Conservation (phyloP, 257 asterid genomes). For the Jaltomata sinuosa region DNA sequence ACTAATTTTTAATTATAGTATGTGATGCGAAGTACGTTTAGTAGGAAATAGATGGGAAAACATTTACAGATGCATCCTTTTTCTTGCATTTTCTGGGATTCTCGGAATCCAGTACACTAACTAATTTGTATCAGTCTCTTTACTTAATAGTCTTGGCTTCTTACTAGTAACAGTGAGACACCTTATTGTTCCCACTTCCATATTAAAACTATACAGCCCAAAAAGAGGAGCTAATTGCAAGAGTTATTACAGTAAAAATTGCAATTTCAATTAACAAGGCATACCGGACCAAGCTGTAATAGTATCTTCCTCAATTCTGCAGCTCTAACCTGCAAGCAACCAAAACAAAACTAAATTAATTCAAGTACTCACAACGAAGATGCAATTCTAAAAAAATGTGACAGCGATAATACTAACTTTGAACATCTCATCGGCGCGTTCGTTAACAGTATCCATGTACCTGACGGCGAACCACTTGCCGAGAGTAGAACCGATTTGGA, state of each 20-base stretch:
- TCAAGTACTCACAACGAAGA: neutral
- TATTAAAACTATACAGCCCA: neutral
- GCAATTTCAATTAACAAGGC: neutral
- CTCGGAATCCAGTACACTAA: neutral
- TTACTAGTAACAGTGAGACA: neutral
- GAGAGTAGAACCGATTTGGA: conserved; percentile 65
- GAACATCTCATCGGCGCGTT: conserved; percentile 73
- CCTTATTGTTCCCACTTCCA: neutral
- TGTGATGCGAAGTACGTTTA: neutral
- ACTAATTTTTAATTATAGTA: neutral
- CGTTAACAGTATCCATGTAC: conserved; percentile 52
- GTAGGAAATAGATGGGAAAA: neutral
- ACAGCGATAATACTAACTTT: conserved; percentile 26
- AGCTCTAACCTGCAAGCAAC: conserved; percentile 65
- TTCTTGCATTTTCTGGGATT: neutral
- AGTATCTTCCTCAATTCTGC: conserved; percentile 78
- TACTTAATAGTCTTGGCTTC: neutral
- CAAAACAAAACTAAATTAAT: conserved; percentile 4
- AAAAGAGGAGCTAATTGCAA: neutral
- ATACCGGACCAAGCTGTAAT: conserved; percentile 93
- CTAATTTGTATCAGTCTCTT: neutral
- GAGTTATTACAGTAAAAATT: neutral
- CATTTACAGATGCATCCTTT: neutral
- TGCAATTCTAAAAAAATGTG: neutral
- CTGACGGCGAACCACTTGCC: conserved; percentile 95